Base-by-base conservation (phyloP, 108 stramenopile genomes). In the Cyclotella baltica region DNA sequence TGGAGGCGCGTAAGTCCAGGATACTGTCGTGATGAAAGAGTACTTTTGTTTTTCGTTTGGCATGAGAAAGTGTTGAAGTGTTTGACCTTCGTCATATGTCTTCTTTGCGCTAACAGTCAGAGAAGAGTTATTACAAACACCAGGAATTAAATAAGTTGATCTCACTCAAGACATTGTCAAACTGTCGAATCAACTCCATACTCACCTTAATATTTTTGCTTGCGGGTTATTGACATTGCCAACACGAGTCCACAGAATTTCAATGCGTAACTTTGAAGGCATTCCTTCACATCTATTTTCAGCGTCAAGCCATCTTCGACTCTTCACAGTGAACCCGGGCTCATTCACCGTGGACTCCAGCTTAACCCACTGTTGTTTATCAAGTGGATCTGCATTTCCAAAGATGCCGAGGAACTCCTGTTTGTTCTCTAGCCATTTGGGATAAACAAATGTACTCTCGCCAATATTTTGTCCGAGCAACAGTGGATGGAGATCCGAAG, bases 341-440 rank as follows among this genome's bases (percentile, higher is more conserved):
- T 63, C 62, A 30, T 77, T 55, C 36, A 58, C 1, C 28, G 64
- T 29, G 31, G 70, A 65, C 40, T 80, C 76, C 11, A 83, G 61
- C 33, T 70, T 59, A 10, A 88, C 50, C 90, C 90, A 91, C 43
- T 89, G 89, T 5, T 71, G 53, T 40, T 35, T 40, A 36, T 91
- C 88, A 36, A 90, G 56, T 8, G 89, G 88, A 62, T 91, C 90
- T 0, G 88, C 83, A 73, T 88, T 88, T 11, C 90, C 90, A 64
- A 86, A 91, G 15, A 62, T 69, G 3, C 90, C 90, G 11, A 91
- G 55, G 16, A 67, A 37, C 31, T 75, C 67, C 68, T 79, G 72
- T 13, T 40, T 64, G 35, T 66, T 46, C 31, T 80, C 40, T 1
- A 80, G 73, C 78, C 78, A 80, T 58, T 67, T 74, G 15, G 78